Conservation (phyloP, 768 basidiomycete species). For the Suillus occidentalis region DNA sequence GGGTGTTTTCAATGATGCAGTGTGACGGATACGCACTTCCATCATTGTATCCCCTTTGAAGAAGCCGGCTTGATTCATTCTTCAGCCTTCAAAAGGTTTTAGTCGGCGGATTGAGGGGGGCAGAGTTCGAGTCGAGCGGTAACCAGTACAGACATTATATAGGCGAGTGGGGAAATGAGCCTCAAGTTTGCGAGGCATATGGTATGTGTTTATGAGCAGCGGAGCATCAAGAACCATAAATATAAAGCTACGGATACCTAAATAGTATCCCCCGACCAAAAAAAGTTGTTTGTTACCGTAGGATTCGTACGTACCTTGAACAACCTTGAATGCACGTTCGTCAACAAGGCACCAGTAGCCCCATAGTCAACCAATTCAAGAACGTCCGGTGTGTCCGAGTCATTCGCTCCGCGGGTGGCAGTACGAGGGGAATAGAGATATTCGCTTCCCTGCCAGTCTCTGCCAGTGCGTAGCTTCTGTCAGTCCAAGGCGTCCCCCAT, state of each 20-base stretch:
- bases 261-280: neutral
- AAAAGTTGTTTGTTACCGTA: neutral
- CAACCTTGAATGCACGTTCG: neutral
- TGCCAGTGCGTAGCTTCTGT: no score
- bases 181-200: no score
- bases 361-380: neutral
- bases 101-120: neutral
- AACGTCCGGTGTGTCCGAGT: neutral
- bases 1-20: neutral
- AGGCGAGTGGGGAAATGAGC: neutral
- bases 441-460: neutral
- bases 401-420: neutral
- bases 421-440: neutral
- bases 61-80: neutral
- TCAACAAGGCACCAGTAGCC: neutral
- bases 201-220: neutral
- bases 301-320: neutral
- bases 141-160: neutral
- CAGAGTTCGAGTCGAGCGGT: neutral
- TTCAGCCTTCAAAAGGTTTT: neutral
- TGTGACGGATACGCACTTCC: neutral
- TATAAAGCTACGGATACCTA: neutral
- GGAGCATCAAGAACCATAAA: neutral
- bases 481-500: neutral
- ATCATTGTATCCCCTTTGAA: conserved; percentile 2